A percentile compares a stretch with the other conserved stretches of the same genome.
phyloP scores from a whole-genome alignment of 106 monocot genomes.

The Allium sativum region DNA sequence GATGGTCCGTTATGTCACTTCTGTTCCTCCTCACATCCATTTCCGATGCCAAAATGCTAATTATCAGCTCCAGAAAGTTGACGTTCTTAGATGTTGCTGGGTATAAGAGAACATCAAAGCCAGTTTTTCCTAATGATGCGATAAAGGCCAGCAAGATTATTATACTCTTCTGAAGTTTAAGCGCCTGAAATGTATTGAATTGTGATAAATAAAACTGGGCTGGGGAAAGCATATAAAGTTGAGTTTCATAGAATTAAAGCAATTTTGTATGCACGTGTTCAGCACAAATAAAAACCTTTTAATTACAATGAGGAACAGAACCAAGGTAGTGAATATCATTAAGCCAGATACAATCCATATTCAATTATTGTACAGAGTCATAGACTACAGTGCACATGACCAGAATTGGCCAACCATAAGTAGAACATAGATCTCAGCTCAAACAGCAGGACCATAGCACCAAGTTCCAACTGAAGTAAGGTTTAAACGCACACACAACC shows the following conservation, averaged over 20 bases:
- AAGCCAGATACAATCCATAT: background rate
- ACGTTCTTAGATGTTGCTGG: conserved; percentile 19
- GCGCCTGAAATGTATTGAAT: conserved; percentile 31
- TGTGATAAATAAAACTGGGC: background rate
- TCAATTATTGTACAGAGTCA: no score
- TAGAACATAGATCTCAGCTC: no score
- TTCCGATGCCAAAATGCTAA: conserved; percentile 45
- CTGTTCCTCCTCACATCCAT: conserved; percentile 24
- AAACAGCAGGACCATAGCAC: no score
- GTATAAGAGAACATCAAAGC: conserved; percentile 60
- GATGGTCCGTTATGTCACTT: conserved; percentile 6
- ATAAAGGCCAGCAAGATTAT: conserved; percentile 72
- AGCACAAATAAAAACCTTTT: background rate
- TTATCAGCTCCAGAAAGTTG: conserved; percentile 65
- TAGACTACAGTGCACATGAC: no score
- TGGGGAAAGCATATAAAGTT: background rate
- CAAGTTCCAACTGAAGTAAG: no score
- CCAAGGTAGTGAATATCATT: background rate
- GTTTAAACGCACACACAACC: no score
- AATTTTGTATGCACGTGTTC: background rate
- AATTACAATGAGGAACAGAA: background rate
- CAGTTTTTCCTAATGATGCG: conserved; percentile 54
- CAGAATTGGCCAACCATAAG: no score
- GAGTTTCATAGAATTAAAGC: background rate
- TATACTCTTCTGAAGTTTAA: conserved; percentile 47